Base-by-base conservation (phyloP, 2,329 filamentous ascomycete species). In the Cucurbitaria berberidis region DNA sequence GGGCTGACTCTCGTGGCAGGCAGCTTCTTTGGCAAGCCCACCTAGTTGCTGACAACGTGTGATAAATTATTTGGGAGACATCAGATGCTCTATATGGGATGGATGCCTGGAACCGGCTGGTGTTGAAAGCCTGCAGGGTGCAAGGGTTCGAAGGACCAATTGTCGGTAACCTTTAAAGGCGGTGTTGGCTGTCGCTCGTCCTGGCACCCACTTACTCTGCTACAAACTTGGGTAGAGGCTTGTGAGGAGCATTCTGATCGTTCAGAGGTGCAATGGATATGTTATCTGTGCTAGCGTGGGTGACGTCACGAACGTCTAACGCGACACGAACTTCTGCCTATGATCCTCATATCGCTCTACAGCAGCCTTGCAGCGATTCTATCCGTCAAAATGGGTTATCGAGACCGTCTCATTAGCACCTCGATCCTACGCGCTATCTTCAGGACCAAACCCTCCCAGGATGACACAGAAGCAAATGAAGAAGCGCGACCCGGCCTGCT, bases 381-480 rank as follows among this genome's bases (percentile, higher is more conserved):
- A 7, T 4, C 6, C 19, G 27, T 16, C 44, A 68, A 48, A 1
- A 76, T 76, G 74, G 73, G 73, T 41, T 60, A 64, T 19, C 70
- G 73, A 39, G 64, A 74, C 47, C 69, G 67, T 16, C 62, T 72
- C 3, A 73, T 76, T 51, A 74, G 72, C 50, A 68, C 63, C 8
- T 75, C 74, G 1, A 76, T 76, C 35, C 51, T 75, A 8, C 62
- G 66, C 32, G 74, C 74, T 21, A 71, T 76, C 34, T 75, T 76
- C 55, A 52, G 48, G 18, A 53, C 63, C 22, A 60, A 61, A 24
- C 47, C 60, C 11, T 50, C 59, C 15, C 49, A 46, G 5, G 55
- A 56, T 19, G 60, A 69, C 39, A 51, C 61, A 26, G 53, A 60
- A 22, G 66, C 63, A 48, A 59, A 69, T 40, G 51, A 60, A 26